Evolutionary conservation across 2,329 filamentous ascomycete genomes (phyloP), one percentile per base, ranked within the genome.

Genomic region (Chaetomiaceae sp.): DNA sequence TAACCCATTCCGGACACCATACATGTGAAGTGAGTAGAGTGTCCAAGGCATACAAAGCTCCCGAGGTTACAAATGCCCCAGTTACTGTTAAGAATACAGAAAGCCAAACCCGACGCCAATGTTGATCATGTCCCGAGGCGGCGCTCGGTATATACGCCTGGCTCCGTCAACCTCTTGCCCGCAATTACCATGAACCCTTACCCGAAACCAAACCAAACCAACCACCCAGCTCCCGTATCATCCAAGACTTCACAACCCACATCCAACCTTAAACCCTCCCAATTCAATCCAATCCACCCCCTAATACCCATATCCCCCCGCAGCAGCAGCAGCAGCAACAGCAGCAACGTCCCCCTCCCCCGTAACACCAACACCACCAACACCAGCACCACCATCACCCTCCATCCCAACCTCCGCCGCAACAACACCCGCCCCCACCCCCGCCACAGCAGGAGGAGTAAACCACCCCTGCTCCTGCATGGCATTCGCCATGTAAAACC

Each of bases 401-500:
- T 33, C 17, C 37, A 36, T 39, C 31, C 50, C 23, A 7, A 25
- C 40, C 17, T 29, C 43, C 27, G 47, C 36, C 8, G 33, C 44
- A 29, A 31, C 4, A 31, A 48, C 55, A 53, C 29, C 46, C 52
- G 46, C 37, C 39, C 37, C 52, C 68, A 65, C 45, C 29, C 38
- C 36, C 8, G 23, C 39, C 34, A 14, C 19, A 19, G 69, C 66
- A 8, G 25, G 25, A 4, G 27, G 9, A 7, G 27, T 7, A 12
- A 62, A 69, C 51, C 73, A 68, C 67, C 72, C 74, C 14, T 70
- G 68, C 51, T 38, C 34, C 53, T 69, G 66, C 47, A 73, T 63
- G 47, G 70, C 64, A 55, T 69, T 69, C 31, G 66, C 64, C 11
- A 43, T 17, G 47, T 70, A 64, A n/a, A n/a, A n/a, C 8, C 67